Evolutionary conservation across 2,329 filamentous ascomycete species (phyloP).

Genomic region (Parascedosporium putredinis): DNA sequence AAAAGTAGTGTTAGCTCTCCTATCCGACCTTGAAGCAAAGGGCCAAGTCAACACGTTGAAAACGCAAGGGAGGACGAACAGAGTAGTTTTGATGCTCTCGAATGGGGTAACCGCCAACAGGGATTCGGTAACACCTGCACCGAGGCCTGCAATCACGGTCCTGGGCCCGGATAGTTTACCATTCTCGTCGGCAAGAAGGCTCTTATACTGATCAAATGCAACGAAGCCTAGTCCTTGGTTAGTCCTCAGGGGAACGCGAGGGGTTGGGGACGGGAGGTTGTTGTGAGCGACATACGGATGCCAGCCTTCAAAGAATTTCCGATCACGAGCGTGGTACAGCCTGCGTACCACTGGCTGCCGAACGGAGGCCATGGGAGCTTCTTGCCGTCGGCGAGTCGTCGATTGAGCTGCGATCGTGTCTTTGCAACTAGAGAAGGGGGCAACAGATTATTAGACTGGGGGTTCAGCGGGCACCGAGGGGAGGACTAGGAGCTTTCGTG

Average conservation of each 20-base stretch:
- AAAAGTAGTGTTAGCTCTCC: not conserved
- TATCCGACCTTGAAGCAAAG: too few relatives aligned
- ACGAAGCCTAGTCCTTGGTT: conserved; percentile 57
- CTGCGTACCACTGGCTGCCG: conserved; percentile 90
- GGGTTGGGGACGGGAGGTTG: not conserved
- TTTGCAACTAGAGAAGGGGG: conserved; percentile 60
- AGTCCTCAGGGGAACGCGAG: not conserved
- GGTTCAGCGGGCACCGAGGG: not conserved
- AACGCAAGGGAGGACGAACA: conserved; percentile 36
- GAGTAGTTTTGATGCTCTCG: conserved; percentile 95
- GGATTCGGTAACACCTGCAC: conserved; percentile 89
- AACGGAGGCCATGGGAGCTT: conserved; percentile 95
- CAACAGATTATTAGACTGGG: conserved; percentile 4
- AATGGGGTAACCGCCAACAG: conserved; percentile 90
- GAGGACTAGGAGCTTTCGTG: too few relatives aligned
- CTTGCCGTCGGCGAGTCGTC: conserved; percentile 65
- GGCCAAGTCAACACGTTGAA: too few relatives aligned
- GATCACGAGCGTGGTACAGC: conserved; percentile 92
- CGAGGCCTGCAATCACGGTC: conserved; percentile 88
- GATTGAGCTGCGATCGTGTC: conserved; percentile 88
- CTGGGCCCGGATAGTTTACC: conserved; percentile 84
- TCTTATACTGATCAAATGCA: conserved; percentile 91
- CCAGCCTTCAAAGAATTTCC: conserved; percentile 95
- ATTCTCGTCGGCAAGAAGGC: conserved; percentile 66
- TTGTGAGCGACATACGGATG: conserved; percentile 54